A percentile compares a stretch with the other conserved stretches of the same genome.
Conservation (phyloP, 306 rosid genomes). For the Rosa rugosa region DNA sequence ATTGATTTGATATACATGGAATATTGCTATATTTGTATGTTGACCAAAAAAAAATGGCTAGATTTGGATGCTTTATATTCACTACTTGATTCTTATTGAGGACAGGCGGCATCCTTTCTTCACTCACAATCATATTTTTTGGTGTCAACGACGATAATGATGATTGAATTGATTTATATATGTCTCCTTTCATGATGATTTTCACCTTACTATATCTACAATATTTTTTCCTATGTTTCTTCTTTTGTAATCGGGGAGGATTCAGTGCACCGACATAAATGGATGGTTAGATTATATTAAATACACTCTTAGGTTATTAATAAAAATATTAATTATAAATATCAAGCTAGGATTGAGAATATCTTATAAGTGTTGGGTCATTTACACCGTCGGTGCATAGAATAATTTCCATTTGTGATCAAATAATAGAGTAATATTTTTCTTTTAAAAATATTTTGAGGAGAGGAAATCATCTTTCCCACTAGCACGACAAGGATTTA, state of each 20-base stretch:
- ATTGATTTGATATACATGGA: neutral
- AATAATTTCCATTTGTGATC: neutral
- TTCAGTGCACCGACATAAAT: no score
- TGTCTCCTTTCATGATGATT: conserved; percentile 21
- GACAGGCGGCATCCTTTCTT: conserved; percentile 16
- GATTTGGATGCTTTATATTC: neutral
- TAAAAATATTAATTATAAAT: no score
- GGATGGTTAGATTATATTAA: no score
- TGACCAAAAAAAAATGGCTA: neutral
- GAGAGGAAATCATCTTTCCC: neutral
- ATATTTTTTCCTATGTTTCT: neutral
- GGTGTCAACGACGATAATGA: conserved; percentile 35
- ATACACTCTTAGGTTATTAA: no score
- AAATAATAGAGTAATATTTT: neutral
- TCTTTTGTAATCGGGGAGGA: neutral
- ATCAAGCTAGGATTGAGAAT: no score
- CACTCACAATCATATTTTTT: conserved; percentile 32
- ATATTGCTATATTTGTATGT: neutral
- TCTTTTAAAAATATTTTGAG: neutral
- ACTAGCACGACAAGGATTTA: neutral
- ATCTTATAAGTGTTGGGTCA: no score
- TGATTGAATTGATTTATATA: conserved; percentile 12
- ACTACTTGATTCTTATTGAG: neutral
- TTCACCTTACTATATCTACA: neutral
- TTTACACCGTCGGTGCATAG: no score